A percentile compares a stretch with the other conserved stretches of the same genome.
Evolutionary conservation across 345 rosid genomes (phyloP).

Genomic region (Cochlearia excelsa): DNA sequence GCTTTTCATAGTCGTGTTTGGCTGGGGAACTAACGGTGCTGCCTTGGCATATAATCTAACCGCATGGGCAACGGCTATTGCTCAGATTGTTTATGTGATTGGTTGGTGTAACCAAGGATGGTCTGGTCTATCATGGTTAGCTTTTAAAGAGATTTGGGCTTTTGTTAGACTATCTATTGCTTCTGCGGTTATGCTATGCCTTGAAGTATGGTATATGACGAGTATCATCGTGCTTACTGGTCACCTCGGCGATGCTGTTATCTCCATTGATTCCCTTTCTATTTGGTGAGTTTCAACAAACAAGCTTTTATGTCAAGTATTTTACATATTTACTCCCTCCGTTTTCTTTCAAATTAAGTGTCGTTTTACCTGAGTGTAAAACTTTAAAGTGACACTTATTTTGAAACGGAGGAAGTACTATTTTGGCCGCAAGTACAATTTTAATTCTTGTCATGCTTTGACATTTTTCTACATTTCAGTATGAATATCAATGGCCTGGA

Average conservation of each 20-base stretch:
- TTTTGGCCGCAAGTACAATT: too few species aligned
- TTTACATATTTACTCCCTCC: background rate
- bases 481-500: conserved; percentile 74
- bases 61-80: conserved; percentile 44
- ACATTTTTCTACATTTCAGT: conserved; percentile 37
- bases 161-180: conserved; percentile 74
- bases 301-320: background rate
- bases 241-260: conserved; percentile 62
- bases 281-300: conserved; percentile 52
- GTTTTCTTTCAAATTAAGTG: background rate
- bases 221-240: conserved; percentile 69
- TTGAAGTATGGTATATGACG: conserved; percentile 87
- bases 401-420: too few species aligned
- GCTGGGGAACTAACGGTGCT: conserved; percentile 61
- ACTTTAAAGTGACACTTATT: too few species aligned
- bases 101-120: conserved; percentile 66
- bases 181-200: conserved; percentile 82
- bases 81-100: conserved; percentile 50
- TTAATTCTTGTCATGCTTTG: too few species aligned
- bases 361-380: too few species aligned
- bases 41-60: conserved; percentile 58
- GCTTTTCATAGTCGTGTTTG: conserved; percentile 44
- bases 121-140: conserved; percentile 59
- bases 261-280: conserved; percentile 72
- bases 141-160: conserved; percentile 66